These are phyloP conservation scores for Hypoxylon subgilvum DNA, from an alignment of 495 filamentous ascomycete genomes.

Conservation along the genomic window DNA sequence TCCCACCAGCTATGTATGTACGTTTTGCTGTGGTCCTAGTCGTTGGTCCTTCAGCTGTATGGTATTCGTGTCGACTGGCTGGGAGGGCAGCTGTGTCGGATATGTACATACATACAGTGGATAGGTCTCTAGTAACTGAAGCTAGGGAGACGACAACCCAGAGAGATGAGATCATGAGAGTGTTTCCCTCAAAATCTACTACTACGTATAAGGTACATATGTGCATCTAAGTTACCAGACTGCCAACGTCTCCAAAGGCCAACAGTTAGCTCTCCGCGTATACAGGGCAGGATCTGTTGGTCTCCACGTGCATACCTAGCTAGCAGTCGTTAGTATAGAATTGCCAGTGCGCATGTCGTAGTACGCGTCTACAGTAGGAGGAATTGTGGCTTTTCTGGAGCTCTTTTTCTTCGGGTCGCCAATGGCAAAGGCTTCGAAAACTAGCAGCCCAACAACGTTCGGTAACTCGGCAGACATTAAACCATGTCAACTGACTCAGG, in stretches of 20 bases:
- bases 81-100: neutral
- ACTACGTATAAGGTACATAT: too few species aligned
- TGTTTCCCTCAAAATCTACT: too few species aligned
- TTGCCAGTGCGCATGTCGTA: too few species aligned
- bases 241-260: neutral
- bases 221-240: conserved; percentile 3
- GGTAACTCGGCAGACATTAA: neutral
- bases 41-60: neutral
- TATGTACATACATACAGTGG: neutral
- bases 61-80: neutral
- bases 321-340: conserved; percentile 6
- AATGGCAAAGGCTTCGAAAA: neutral
- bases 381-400: neutral
- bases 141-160: too few species aligned
- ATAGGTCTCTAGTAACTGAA: conserved; percentile 2
- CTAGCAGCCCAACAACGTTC: neutral
- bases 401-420: neutral
- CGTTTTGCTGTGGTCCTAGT: neutral
- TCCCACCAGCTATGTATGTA: neutral
- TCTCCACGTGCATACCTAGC: conserved; percentile 15
- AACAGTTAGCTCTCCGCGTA: neutral
- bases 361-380: neutral
- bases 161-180: too few species aligned
- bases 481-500: conserved; percentile 20
- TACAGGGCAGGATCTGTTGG: conserved; percentile 9